phyloP scores from a whole-genome alignment of 2,329 filamentous ascomycete species.

The Clarireedia homoeocarpa region DNA sequence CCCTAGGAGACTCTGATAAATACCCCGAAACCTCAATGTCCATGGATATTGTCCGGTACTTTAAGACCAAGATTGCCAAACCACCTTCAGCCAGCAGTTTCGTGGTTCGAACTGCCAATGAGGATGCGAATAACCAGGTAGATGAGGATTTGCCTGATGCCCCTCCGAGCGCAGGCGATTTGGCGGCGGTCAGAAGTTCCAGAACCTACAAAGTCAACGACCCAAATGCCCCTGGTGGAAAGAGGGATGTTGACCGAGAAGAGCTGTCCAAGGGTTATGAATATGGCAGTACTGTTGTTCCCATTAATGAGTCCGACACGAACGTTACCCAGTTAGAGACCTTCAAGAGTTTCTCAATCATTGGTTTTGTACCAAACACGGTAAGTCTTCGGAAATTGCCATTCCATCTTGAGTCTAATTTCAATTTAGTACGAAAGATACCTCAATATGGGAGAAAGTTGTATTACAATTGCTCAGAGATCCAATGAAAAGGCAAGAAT shows the following conservation, averaged over 20 bases:
- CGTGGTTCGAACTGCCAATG: slow-evolving; percentile 38
- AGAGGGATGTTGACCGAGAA: slow-evolving; percentile 72
- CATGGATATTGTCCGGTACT: slow-evolving; percentile 87
- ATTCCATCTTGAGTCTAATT: too few species aligned
- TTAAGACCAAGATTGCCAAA: slow-evolving; percentile 70
- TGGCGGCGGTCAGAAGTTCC: slow-evolving; percentile 68
- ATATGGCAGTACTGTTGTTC: slow-evolving; percentile 86
- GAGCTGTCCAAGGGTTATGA: slow-evolving; percentile 88
- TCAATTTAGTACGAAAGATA: slow-evolving; percentile 65
- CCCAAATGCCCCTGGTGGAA: slow-evolving; percentile 64
- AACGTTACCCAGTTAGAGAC: slow-evolving; percentile 87
- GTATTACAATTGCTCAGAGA: slow-evolving; percentile 69
- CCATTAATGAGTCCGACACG: slow-evolving; percentile 78
- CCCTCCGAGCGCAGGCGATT: slow-evolving; percentile 33
- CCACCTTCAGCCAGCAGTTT: slow-evolving; percentile 73
- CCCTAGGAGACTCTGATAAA: slow-evolving; percentile 66
- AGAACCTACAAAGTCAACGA: slow-evolving; percentile 77
- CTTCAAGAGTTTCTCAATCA: slow-evolving; percentile 63
- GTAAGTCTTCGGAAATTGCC: background rate
- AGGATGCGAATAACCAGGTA: slow-evolving; percentile 36
- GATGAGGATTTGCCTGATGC: slow-evolving; percentile 36
- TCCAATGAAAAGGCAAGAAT: slow-evolving; percentile 75
- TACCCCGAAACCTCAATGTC: slow-evolving; percentile 63
- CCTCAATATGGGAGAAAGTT: slow-evolving; percentile 74
- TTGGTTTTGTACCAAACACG: slow-evolving; percentile 70